A percentile compares a stretch with the other conserved stretches of the same genome.
Conservation (phyloP, 2,329 filamentous ascomycete species). For the Aspergillus calidoustus region DNA sequence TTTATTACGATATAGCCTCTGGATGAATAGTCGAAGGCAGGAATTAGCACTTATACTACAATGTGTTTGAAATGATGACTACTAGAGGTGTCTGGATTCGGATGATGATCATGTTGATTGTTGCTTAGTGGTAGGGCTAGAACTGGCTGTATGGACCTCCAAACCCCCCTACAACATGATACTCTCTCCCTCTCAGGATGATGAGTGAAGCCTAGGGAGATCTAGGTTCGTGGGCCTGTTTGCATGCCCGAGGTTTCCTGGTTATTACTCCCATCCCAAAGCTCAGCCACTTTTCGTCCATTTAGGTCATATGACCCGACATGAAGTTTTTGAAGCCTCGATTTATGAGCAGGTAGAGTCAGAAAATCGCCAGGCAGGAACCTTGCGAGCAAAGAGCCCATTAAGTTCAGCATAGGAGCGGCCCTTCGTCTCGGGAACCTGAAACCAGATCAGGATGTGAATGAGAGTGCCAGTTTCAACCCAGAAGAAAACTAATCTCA, state of each 20-base stretch:
- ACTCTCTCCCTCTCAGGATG: neutral
- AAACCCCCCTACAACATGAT: neutral
- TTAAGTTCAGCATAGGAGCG: neutral
- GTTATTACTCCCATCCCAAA: too few species aligned
- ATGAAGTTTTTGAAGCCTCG: too few species aligned
- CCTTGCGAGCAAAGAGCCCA: neutral
- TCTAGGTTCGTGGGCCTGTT: too few species aligned
- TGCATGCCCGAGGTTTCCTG: too few species aligned
- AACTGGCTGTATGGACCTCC: neutral
- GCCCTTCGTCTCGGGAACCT: neutral
- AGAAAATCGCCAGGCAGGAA: neutral
- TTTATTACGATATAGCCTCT: neutral
- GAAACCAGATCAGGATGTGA: neutral
- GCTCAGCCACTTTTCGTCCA: too few species aligned
- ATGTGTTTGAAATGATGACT: neutral
- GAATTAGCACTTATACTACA: neutral
- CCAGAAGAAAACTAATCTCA: too few species aligned
- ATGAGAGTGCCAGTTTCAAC: too few species aligned
- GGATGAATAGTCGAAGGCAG: neutral
- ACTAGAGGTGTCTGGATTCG: neutral
- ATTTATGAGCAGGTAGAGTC: too few species aligned
- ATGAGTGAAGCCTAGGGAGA: too few species aligned
- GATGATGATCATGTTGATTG: neutral
- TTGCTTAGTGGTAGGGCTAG: neutral
- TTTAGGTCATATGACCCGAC: too few species aligned